phyloP scores from a whole-genome alignment of 352 stramenopile species.

The Thalassiosira sp. region DNA sequence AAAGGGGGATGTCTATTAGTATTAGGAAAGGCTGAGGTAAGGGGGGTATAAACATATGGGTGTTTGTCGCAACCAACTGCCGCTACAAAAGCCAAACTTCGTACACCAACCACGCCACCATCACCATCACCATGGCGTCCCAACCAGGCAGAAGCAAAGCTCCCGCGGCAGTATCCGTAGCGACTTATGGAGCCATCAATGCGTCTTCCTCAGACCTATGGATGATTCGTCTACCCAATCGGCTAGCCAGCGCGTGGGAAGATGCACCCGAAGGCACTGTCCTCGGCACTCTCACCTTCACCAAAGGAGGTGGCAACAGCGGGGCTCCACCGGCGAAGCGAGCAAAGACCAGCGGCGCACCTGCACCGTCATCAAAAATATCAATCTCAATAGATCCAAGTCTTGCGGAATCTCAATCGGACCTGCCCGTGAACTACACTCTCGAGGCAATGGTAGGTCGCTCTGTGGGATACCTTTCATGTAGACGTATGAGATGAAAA shows the following conservation, averaged over 20 bases:
- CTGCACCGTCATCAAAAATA: slow-evolving; percentile 46
- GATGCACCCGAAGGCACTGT: slow-evolving; percentile 66
- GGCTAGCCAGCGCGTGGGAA: slow-evolving; percentile 64
- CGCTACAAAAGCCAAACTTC: too few relatives aligned
- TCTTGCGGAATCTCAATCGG: slow-evolving; percentile 34
- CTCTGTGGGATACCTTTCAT: too few relatives aligned
- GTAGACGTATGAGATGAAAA: too few relatives aligned
- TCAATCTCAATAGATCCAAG: slow-evolving; percentile 32
- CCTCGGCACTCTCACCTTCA: slow-evolving; percentile 77
- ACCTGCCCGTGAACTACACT: slow-evolving; percentile 75
- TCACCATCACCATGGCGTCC: neutral
- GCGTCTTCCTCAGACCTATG: slow-evolving; percentile 38
- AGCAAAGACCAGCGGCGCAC: slow-evolving; percentile 10
- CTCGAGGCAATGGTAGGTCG: slow-evolving; percentile 78
- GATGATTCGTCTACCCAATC: slow-evolving; percentile 59
- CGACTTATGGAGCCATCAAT: slow-evolving; percentile 43
- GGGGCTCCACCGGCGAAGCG: slow-evolving; percentile 27
- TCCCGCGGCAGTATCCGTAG: slow-evolving; percentile 22
- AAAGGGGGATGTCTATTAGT: too few relatives aligned
- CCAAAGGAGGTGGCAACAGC: slow-evolving; percentile 54
- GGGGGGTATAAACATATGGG: too few relatives aligned
- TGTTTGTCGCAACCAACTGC: neutral
- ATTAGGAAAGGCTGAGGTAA: too few relatives aligned
- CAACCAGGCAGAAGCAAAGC: slow-evolving; percentile 1
- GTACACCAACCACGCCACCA: neutral